Evolutionary conservation across 495 filamentous ascomycete genomes (phyloP).

Genomic region (Penicillium dipodomyicola): DNA sequence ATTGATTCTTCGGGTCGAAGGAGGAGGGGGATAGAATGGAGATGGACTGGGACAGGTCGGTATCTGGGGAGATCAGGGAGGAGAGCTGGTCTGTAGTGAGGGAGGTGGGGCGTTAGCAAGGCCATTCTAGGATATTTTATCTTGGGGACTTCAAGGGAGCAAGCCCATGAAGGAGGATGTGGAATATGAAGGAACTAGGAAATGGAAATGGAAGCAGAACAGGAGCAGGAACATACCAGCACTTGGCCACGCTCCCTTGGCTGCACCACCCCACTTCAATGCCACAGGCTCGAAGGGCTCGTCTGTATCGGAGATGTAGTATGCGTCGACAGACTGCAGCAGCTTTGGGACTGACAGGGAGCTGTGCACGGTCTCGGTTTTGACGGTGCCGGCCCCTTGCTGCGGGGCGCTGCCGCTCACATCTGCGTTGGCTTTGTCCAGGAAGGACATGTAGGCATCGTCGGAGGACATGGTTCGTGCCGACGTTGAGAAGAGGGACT

Average conservation of each 20-base stretch:
- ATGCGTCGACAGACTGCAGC: slow-evolving; percentile 57
- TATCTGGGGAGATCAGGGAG: slow-evolving; percentile 35
- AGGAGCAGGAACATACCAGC: slow-evolving; percentile 48
- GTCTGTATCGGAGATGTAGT: slow-evolving; percentile 78
- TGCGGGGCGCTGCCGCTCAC: slow-evolving; percentile 42
- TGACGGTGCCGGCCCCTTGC: slow-evolving; percentile 32
- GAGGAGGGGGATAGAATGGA: slow-evolving; percentile 34
- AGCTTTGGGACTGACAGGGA: slow-evolving; percentile 51
- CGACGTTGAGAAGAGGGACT: slow-evolving; percentile 22
- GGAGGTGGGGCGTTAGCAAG: neutral
- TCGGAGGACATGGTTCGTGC: slow-evolving; percentile 65
- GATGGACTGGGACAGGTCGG: slow-evolving; percentile 34
- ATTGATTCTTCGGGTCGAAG: slow-evolving; percentile 45
- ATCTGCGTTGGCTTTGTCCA: slow-evolving; percentile 79
- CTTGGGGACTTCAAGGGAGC: neutral
- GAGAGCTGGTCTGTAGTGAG: slow-evolving; percentile 36
- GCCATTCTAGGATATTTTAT: neutral
- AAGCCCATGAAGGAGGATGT: slow-evolving; percentile 8
- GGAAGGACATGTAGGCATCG: slow-evolving; percentile 74
- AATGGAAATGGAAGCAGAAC: neutral
- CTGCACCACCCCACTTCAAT: slow-evolving; percentile 56
- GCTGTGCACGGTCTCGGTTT: slow-evolving; percentile 52
- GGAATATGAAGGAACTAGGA: slow-evolving; percentile 11
- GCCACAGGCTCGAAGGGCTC: slow-evolving; percentile 78
- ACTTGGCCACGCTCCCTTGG: slow-evolving; percentile 55